A percentile compares a stretch with the other conserved stretches of the same genome.
These are phyloP conservation scores for Blastocystis hominis DNA, from an alignment of 352 stramenopile genomes.

Conservation along the genomic window DNA sequence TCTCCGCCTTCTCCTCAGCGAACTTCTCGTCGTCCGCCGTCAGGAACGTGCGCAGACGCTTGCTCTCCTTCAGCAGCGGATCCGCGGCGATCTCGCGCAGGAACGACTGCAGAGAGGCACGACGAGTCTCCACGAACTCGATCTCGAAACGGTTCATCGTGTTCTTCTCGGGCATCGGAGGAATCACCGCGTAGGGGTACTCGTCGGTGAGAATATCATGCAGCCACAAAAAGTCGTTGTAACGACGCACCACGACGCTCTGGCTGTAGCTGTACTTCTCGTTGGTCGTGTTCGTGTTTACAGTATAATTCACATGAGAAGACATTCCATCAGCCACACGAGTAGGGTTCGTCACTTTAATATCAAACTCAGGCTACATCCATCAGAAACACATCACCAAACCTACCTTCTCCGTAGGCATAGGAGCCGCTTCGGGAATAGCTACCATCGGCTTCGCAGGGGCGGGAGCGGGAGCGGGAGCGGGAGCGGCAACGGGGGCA, in stretches of 20 bases:
- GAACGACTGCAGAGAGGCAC: slow-evolving; percentile 15
- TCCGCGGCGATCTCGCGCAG: neutral
- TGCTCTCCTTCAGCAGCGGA: slow-evolving; percentile 22
- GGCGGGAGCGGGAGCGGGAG: neutral
- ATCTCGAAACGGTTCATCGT: slow-evolving; percentile 43
- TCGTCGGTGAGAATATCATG: slow-evolving; percentile 29
- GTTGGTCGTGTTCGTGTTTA: slow-evolving; percentile 18
- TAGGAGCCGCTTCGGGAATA: neutral
- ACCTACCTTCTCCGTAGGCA: neutral
- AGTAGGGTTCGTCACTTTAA: slow-evolving; percentile 14
- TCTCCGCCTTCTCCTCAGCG: slow-evolving; percentile 30
- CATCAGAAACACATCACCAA: neutral
- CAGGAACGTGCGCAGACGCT: slow-evolving; percentile 33
- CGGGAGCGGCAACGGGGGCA: neutral
- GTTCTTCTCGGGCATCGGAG: slow-evolving; percentile 52
- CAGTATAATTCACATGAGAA: slow-evolving; percentile 28
- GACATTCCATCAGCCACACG: slow-evolving; percentile 33
- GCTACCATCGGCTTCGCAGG: neutral
- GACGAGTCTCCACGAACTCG: slow-evolving; percentile 39
- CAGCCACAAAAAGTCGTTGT: slow-evolving; percentile 51
- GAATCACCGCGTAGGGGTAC: slow-evolving; percentile 40
- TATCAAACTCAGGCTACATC: slow-evolving; percentile 33
- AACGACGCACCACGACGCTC: neutral
- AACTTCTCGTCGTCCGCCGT: slow-evolving; percentile 34
- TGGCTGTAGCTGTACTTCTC: slow-evolving; percentile 1